Base-by-base conservation (phyloP, 768 basidiomycete species). In the Mycena rebaudengoi region DNA sequence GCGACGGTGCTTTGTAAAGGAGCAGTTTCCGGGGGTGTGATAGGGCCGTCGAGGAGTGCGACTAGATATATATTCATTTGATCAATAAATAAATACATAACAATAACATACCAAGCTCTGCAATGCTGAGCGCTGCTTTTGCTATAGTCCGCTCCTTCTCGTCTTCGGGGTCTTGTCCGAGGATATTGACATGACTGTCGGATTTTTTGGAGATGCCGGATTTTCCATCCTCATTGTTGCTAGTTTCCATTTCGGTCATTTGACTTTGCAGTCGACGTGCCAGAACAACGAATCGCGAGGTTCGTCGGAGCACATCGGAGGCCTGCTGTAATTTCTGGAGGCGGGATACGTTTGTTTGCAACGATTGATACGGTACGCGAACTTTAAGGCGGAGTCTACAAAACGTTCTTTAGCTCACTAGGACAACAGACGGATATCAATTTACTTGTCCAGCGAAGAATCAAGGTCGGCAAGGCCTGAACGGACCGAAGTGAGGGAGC, bases 91-190 rank as follows among this genome's bases (percentile, higher is more conserved):
- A n/a, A 58, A 7, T 41, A n/a, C 43, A 39, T 32, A n/a, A 49
- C 7, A 33, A 1, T 11, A 28, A 79, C 90, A 69, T 64, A 94
- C 95, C 84, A 41, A 99, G 81, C 75, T 99, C 97, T 0, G 96
- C 94, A 10, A 99, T 89, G 37, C 89, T 96, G 69, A 98, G 79
- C n/a, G 96, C 97, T 2, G 97, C 96, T 76, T 96, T 96, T 2
- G 95, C 91, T 70, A 98, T 89, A 16, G 87, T 87, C 10, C 97
- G 84, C 71, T 98, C 96, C 74, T 89, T 90, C 67, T 94, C 92
- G 28, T 94, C 91, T 69, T 91, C 91, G 32, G 80, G 73, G 28
- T 85, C 87, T 43, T 76, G 60, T 21, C 66, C 66, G 26, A 64
- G 46, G 23, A 60, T 28, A 57, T 60, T 64, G 3, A 64, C 16